Conservation (phyloP, 371 early-diverging fungal genomes). For the Lichtheimia hyalospora region DNA sequence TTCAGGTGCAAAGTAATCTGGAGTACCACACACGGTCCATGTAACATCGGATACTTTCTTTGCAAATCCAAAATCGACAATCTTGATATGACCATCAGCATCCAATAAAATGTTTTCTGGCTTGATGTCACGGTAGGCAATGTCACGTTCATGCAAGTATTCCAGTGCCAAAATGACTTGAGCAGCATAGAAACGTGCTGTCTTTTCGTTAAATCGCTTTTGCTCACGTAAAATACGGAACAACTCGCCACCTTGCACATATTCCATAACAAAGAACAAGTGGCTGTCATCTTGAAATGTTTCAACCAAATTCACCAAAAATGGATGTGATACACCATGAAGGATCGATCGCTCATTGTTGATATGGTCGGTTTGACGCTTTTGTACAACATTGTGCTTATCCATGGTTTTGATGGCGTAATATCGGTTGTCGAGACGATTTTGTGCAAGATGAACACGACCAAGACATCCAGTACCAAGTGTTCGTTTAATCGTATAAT, state of each 20-base stretch:
- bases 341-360: constrained; percentile 90
- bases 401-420: constrained; percentile 92
- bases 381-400: constrained; percentile 91
- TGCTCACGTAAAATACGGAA: constrained; percentile 72
- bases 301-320: constrained; percentile 89
- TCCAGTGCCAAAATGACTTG: constrained; percentile 80
- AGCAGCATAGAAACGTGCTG: constrained; percentile 83
- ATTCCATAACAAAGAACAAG: constrained; percentile 95
- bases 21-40: constrained; percentile 97
- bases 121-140: constrained; percentile 97
- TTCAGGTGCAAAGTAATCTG: constrained; percentile 93
- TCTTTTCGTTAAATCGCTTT: constrained; percentile 86
- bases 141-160: constrained; percentile 92
- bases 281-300: constrained; percentile 90
- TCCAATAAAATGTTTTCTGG: constrained; percentile 95
- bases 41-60: constrained; percentile 79
- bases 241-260: constrained; percentile 95
- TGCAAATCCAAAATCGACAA: constrained; percentile 99
- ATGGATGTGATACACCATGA: constrained; percentile 82
- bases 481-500: constrained; percentile 48
- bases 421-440: constrained; percentile 47
- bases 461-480: constrained; percentile 76
- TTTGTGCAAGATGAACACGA: constrained; percentile 63
- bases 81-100: constrained; percentile 91
- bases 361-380: constrained; percentile 91